A percentile compares a stretch with the other conserved stretches of the same genome.
Conservation (phyloP, 331 rosid genomes). For the Cydonia oblonga region DNA sequence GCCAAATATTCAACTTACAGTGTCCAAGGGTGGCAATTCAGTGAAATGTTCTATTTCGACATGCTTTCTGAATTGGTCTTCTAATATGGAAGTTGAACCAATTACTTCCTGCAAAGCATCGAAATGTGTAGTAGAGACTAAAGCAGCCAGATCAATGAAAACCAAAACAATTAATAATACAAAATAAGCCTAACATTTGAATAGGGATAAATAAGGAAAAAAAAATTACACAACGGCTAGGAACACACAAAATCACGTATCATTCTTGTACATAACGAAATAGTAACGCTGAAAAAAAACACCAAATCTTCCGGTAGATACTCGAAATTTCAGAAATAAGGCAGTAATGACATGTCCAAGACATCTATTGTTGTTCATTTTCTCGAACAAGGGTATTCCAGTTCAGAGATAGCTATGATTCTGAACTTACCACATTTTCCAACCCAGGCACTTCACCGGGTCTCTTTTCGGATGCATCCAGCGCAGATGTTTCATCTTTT, state of each 20-base stretch:
- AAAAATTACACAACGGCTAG: neutral
- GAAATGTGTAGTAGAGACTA: neutral
- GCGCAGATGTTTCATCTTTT: constrained; percentile 26
- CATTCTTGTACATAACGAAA: neutral
- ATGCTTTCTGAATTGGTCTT: constrained; percentile 39
- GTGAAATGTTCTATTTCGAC: constrained; percentile 32
- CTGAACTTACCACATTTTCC: constrained; percentile 38
- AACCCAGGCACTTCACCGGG: constrained; percentile 25
- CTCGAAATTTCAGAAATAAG: neutral
- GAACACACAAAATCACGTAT: neutral
- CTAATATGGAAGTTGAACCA: constrained; percentile 23
- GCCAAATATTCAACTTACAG: constrained; percentile 38
- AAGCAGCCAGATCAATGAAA: constrained; percentile 2
- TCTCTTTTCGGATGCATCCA: constrained; percentile 44
- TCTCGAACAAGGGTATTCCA: neutral
- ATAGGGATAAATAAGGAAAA: neutral
- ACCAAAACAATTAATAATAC: neutral
- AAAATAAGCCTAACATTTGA: neutral
- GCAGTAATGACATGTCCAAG: neutral
- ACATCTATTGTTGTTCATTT: neutral
- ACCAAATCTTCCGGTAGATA: neutral
- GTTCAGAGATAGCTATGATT: constrained; percentile 3
- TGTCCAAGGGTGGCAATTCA: constrained; percentile 19
- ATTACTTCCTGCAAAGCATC: constrained; percentile 30
- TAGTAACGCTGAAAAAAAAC: neutral